phyloP scores from a whole-genome alignment of 371 early-diverging fungal species.

The Amoeboaphelidium protococcarum region DNA sequence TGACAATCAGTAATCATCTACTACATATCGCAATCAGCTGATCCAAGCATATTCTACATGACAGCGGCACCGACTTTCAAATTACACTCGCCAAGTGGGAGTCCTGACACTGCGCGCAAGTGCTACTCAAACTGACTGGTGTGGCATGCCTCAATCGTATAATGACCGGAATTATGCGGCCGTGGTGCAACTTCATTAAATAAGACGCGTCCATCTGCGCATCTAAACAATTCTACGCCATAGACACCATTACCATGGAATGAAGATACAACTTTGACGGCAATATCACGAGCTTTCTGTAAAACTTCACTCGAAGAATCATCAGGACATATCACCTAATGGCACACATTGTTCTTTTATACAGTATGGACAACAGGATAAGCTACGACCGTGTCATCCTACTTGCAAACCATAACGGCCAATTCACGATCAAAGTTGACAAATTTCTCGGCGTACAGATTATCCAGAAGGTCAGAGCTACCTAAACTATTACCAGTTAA shows the following conservation, averaged over 20 bases:
- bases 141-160: slow-evolving; percentile 83
- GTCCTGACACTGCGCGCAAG: slow-evolving; percentile 64
- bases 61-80: slow-evolving; percentile 68
- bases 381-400: slow-evolving; percentile 41
- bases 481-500: slow-evolving; percentile 18
- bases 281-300: slow-evolving; percentile 38
- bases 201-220: slow-evolving; percentile 48
- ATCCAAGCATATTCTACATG: slow-evolving; percentile 83
- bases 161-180: slow-evolving; percentile 94
- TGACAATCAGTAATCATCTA: slow-evolving; percentile 20
- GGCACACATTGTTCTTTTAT: slow-evolving; percentile 78
- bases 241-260: slow-evolving; percentile 72
- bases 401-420: slow-evolving; percentile 82
- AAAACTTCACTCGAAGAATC: slow-evolving; percentile 49
- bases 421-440: slow-evolving; percentile 71
- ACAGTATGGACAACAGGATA: slow-evolving; percentile 89
- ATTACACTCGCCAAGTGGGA: slow-evolving; percentile 66
- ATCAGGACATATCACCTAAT: slow-evolving; percentile 81
- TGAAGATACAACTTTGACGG: slow-evolving; percentile 45
- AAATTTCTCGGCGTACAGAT: slow-evolving; percentile 71
- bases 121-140: slow-evolving; percentile 94
- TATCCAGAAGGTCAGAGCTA: slow-evolving; percentile 12
- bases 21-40: slow-evolving; percentile 18
- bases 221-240: slow-evolving; percentile 86
- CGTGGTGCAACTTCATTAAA: slow-evolving; percentile 92